Base-by-base conservation (phyloP, 2,329 filamentous ascomycete species). In the Xylaria sp. region DNA sequence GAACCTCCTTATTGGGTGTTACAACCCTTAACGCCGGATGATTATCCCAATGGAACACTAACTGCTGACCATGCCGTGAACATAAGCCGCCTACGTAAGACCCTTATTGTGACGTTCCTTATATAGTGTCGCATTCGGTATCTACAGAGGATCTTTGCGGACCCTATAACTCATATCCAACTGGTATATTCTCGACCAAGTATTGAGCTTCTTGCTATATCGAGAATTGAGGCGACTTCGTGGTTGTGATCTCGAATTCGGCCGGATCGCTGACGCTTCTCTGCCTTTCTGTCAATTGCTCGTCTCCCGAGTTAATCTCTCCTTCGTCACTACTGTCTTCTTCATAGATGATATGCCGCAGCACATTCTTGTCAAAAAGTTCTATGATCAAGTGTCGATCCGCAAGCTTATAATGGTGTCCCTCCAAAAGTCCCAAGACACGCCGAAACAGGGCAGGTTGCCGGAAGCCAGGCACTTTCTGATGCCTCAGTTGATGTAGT, bases 381-480 rank as follows among this genome's bases (percentile, higher is more conserved):
- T 98, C 96, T 69, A 98, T 90, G 44, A 97, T 92, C 81, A 97
- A 94, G 55, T 95, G 91, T 70, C 95, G 91, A 34, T 97, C 92
- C 1, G 91, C 91, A 1, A 99, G 86, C 25, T 94, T 89, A 81
- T 96, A 98, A 78, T 97, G 94, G 76, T 97, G 95, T 73, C 89
- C 90, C 80, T 98, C 94, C 68, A 99, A 86, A 58, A 98, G 86
- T 9, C 89, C 88, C 84, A 99, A 90, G 56, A 96, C 90, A 77
- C 94, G 93, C 73, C 91, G 90, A 83, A 98, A 98, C 51, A 99
- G 87, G 5, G 86, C 85, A 5, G 91, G 88, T 76, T 92, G 91
- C 46, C 88, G 87, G 78, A 99, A 98, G 0, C 90, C 90, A 0
- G 90, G 85, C 0, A 90, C 89, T 75, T 93, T 89, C 73, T 91